phyloP scores from a whole-genome alignment of 2,329 filamentous ascomycete genomes.

The Sporothrix brunneoviolacea region DNA sequence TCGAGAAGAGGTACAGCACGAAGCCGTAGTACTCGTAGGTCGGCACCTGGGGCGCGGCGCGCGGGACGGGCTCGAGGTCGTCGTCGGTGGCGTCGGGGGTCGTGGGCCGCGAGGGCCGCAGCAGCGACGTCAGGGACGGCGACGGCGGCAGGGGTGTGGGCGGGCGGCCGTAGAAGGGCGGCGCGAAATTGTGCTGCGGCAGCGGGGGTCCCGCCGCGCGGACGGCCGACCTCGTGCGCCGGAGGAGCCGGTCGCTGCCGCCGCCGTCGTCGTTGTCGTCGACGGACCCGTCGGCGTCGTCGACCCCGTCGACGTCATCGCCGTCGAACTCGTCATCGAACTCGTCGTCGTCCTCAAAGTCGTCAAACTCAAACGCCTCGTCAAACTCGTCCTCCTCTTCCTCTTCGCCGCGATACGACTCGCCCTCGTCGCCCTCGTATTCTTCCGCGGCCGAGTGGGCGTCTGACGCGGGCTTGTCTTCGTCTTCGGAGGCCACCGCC shows the following conservation, averaged over 20 bases:
- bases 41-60: conserved; percentile 87
- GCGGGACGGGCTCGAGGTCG: conserved; percentile 71
- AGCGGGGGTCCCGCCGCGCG: conserved; percentile 29
- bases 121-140: conserved; percentile 83
- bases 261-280: conserved; percentile 25
- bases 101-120: conserved; percentile 84
- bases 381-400: conserved; percentile 16
- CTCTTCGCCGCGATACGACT: conserved; percentile 19
- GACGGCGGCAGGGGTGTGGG: conserved; percentile 90
- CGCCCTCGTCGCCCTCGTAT: conserved; percentile 22
- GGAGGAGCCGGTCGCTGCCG: conserved; percentile 15
- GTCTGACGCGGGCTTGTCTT: conserved; percentile 18
- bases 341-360: conserved; percentile 22
- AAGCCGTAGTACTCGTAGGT: conserved; percentile 99
- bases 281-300: conserved; percentile 24
- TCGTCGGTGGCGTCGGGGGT: conserved; percentile 89
- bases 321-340: conserved; percentile 21
- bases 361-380: conserved; percentile 14
- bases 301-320: conserved; percentile 22
- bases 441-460: conserved; percentile 15
- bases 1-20: conserved; percentile 87
- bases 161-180: conserved; percentile 96
- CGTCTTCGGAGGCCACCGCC: conserved; percentile 17
- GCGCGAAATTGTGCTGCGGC: conserved; percentile 53
- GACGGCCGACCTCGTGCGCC: background rate